phyloP scores from a whole-genome alignment of 805 yeast genomes.

The Yamadazyma olivae region DNA sequence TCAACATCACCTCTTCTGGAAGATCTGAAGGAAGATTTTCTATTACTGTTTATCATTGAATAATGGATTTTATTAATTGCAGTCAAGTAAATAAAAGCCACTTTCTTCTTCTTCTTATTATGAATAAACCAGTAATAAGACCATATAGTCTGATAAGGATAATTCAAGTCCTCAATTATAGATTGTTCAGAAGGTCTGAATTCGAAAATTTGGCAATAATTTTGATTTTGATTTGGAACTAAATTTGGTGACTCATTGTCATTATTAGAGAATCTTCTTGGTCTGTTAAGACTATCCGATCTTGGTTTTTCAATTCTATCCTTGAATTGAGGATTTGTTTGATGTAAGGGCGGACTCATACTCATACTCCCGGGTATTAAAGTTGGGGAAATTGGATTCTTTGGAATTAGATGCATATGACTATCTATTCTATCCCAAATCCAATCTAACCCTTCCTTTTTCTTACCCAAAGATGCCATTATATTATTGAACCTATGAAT shows the following conservation, averaged over 20 bases:
- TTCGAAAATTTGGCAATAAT: constrained; percentile 60
- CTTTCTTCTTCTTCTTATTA: constrained; percentile 88
- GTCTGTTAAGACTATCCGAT: constrained; percentile 5
- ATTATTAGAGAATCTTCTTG: constrained; percentile 5
- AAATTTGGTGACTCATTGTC: constrained; percentile 16
- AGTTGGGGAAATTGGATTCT: constrained; percentile 23
- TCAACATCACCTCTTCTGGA: constrained; percentile 9
- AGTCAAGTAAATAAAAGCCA: constrained; percentile 76
- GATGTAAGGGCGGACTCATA: not conserved
- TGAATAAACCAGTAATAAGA: constrained; percentile 86
- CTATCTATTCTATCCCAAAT: constrained; percentile 87
- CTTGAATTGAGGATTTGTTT: constrained; percentile 8
- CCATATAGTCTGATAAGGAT: constrained; percentile 57
- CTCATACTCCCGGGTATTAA: constrained; percentile 8
- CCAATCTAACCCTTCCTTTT: constrained; percentile 49
- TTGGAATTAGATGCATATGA: constrained; percentile 65
- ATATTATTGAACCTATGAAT: constrained; percentile 74
- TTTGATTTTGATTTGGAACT: constrained; percentile 12
- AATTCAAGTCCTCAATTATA: constrained; percentile 55
- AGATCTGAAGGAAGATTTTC: constrained; percentile 14
- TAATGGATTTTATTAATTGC: constrained; percentile 41
- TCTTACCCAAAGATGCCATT: constrained; percentile 49
- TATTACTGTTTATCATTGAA: constrained; percentile 25
- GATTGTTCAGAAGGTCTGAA: constrained; percentile 60
- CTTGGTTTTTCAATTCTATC: constrained; percentile 4